Conservation (phyloP, 2,329 filamentous ascomycete genomes). For the Purpureocillium lavendulum region DNA sequence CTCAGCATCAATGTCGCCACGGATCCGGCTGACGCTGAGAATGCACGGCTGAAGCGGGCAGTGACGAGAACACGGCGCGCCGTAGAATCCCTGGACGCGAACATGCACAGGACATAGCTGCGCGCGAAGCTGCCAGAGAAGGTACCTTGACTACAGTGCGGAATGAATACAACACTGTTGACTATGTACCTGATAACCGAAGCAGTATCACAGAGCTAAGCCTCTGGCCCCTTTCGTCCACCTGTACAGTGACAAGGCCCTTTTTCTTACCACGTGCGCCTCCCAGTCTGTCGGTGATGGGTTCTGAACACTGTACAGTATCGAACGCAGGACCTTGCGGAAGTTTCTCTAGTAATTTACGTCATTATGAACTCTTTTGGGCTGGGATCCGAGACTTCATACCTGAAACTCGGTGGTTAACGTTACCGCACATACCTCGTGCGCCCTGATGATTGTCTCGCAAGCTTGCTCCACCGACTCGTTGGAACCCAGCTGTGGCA, state of each 20-base stretch:
- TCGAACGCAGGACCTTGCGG: constrained; percentile 41
- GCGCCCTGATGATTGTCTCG: constrained; percentile 40
- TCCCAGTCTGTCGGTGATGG: constrained; percentile 28
- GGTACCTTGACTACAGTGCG: too few relatives aligned
- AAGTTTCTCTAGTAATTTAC: constrained; percentile 44
- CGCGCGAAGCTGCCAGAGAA: too few relatives aligned
- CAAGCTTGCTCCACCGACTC: constrained; percentile 37
- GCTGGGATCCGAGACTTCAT: constrained; percentile 2
- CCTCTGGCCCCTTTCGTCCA: constrained; percentile 35
- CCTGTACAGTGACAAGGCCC: constrained; percentile 44
- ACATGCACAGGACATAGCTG: too few relatives aligned
- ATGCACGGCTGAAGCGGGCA: too few relatives aligned
- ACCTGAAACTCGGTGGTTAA: constrained; percentile 42
- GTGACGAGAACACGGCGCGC: too few relatives aligned
- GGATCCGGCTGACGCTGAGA: too few relatives aligned
- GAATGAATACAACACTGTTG: too few relatives aligned
- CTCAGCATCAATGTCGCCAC: too few relatives aligned
- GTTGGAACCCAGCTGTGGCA: constrained; percentile 36
- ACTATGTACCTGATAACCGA: too few relatives aligned
- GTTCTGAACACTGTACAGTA: constrained; percentile 36
- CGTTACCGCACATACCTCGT: constrained; percentile 42
- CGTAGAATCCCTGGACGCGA: too few relatives aligned
- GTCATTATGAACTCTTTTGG: background rate
- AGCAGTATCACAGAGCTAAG: constrained; percentile 21
- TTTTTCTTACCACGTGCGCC: constrained; percentile 34